Conservation (phyloP, 306 rosid genomes). For the Hippophae rhamnoides region DNA sequence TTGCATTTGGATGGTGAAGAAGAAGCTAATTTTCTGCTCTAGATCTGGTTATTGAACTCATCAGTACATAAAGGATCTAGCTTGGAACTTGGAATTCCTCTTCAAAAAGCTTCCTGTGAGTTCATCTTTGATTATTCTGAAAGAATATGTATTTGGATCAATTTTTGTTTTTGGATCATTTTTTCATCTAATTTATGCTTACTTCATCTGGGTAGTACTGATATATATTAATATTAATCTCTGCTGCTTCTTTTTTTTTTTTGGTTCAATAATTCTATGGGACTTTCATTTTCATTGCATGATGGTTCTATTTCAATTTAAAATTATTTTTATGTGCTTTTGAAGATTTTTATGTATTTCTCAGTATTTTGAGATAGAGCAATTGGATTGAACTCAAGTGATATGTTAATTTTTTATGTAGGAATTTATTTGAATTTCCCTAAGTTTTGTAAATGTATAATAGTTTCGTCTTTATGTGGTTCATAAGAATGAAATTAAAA, state of each 20-base stretch:
- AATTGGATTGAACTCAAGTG: too few species aligned
- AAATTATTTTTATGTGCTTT: too few species aligned
- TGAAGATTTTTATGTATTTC: too few species aligned
- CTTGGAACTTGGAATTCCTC: conserved; percentile 1
- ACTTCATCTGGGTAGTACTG: background rate
- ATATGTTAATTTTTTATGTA: too few species aligned
- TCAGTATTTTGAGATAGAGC: too few species aligned
- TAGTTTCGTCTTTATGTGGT: too few species aligned
- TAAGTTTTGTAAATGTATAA: too few species aligned
- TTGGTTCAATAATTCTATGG: background rate
- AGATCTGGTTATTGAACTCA: conserved; percentile 18
- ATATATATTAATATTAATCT: background rate
- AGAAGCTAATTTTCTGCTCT: conserved; percentile 6
- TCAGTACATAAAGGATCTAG: background rate
- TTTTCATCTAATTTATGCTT: too few species aligned
- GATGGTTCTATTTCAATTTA: too few species aligned
- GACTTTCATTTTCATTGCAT: background rate
- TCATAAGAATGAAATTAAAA: too few species aligned
- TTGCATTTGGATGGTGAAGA: conserved; percentile 17
- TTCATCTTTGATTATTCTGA: background rate
- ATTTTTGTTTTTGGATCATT: background rate
- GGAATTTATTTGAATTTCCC: too few species aligned
- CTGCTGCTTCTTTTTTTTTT: conserved; percentile 9
- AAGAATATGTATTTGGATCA: conserved; percentile 13
- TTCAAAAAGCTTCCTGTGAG: conserved; percentile 17